Conservation (phyloP, 495 filamentous ascomycete species). For the Annulohypoxylon bovei region DNA sequence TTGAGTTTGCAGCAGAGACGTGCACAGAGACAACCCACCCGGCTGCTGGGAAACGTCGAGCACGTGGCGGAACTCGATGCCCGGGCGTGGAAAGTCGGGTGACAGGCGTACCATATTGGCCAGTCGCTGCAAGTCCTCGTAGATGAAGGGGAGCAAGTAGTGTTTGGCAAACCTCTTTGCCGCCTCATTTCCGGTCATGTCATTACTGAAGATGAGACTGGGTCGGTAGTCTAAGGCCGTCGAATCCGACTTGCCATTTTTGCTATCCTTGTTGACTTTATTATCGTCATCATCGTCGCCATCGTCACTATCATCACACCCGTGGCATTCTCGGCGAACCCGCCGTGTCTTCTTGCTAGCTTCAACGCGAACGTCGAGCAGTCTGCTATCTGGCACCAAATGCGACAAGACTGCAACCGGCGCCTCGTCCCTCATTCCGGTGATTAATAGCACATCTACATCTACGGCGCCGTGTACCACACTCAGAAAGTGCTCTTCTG, state of each 20-base stretch:
- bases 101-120: constrained; percentile 61
- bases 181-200: constrained; percentile 51
- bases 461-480: constrained; percentile 56
- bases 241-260: neutral
- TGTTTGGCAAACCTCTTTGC: constrained; percentile 56
- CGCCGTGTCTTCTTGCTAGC: constrained; percentile 57
- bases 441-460: constrained; percentile 69
- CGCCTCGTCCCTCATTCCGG: constrained; percentile 72
- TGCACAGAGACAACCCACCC: constrained; percentile 64
- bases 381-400: constrained; percentile 64
- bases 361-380: constrained; percentile 65
- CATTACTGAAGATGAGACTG: constrained; percentile 63
- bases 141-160: constrained; percentile 61
- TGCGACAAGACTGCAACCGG: constrained; percentile 65
- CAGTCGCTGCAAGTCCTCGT: constrained; percentile 61
- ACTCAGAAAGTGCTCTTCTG: constrained; percentile 65
- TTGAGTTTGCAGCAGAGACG: constrained; percentile 59
- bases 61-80: constrained; percentile 67
- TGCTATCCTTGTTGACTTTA: neutral
- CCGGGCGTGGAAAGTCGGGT: constrained; percentile 62
- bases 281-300: constrained; percentile 36
- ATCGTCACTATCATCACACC: too few relatives aligned
- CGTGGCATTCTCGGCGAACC: constrained; percentile 50
- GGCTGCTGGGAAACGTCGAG: constrained; percentile 66
- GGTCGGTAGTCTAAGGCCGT: constrained; percentile 52